Conservation (phyloP, 495 filamentous ascomycete genomes). For the Neurospora sp. region DNA sequence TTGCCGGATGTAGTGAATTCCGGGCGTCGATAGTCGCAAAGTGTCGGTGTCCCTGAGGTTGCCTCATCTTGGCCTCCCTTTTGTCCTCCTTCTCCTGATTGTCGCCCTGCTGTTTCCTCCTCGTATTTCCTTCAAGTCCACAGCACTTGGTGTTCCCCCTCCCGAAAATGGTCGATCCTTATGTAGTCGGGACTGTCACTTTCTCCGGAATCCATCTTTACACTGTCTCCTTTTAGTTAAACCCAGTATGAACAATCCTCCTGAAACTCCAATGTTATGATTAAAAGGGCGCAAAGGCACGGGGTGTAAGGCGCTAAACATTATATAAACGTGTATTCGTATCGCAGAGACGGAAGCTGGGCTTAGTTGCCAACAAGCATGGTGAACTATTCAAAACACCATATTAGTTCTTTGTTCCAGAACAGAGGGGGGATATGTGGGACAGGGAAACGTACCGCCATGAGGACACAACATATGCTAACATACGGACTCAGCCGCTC, state of each 20-base stretch:
- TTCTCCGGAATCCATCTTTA: background rate
- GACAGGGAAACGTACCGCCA: conserved; percentile 59
- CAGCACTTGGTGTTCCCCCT: background rate
- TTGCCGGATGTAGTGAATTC: background rate
- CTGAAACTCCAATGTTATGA: background rate
- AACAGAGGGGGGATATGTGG: background rate
- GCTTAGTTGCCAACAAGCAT: conserved; percentile 8
- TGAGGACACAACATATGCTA: conserved; percentile 83
- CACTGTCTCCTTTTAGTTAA: background rate
- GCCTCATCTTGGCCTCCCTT: no score
- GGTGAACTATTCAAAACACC: background rate
- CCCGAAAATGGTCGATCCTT: background rate
- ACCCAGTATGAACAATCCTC: background rate
- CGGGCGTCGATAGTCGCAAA: background rate
- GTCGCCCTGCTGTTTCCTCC: background rate
- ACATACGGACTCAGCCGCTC: conserved; percentile 94
- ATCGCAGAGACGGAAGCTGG: no score
- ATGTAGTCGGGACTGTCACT: background rate
- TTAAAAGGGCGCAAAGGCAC: background rate
- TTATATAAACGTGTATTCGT: background rate
- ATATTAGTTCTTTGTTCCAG: background rate
- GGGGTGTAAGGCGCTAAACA: background rate
- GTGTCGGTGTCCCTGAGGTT: background rate
- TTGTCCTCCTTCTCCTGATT: background rate
- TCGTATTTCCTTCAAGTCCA: background rate